Base-by-base conservation (phyloP, 2,329 filamentous ascomycete species). In the Lachnellula arida region DNA sequence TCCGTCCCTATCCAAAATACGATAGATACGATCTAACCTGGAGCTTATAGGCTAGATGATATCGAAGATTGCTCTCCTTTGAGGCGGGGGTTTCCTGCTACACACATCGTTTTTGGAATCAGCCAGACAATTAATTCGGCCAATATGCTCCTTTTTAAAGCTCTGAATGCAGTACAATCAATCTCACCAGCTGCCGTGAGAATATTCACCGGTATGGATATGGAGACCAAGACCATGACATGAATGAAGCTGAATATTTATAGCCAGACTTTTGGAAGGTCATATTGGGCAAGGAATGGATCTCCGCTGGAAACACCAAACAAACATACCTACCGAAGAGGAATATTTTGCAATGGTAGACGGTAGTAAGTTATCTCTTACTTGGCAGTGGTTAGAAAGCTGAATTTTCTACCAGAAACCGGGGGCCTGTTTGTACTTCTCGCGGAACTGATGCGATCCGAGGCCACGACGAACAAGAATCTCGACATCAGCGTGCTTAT, bases 331-430 rank as follows among this genome's bases (percentile, higher is more conserved):
- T 0, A 59, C 60, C 0, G 57, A 61, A 6, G 51, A 60, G 0
- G 65, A 70, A n/a, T 72, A 71, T 35, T 11, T 70, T 9, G 43
- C 56, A 9, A 70, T 71, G 69, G 55, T 70, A 0, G 63, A 68
- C 32, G 34, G 25, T 48, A 57, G 2, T 60, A 57, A 7, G 44
- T 68, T 3, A 37, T 66, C 12, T 37, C 62, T 11, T 32, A 46
- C 2, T 46, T 46, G 56, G 2, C 37, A 43, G n/a, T 67, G 2
- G 49, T 44, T 66, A 48, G 43, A 69, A 70, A 60, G 69, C 67
- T 25, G 12, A n/a, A 68, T 59, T 2, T 72, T 66, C 37, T 73
- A 70, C 22, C 59, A 64, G 15, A 69, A 60, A 22, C 69, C 65
- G 35, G 39, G 17, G 44, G 42, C 19, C 17, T 43, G 40, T 43